Percentiles rank a stretch among this genome's conserved stretches.
These are phyloP conservation scores for Penicillium odoratum DNA, from an alignment of 495 filamentous ascomycete species.

Conservation along the genomic window DNA sequence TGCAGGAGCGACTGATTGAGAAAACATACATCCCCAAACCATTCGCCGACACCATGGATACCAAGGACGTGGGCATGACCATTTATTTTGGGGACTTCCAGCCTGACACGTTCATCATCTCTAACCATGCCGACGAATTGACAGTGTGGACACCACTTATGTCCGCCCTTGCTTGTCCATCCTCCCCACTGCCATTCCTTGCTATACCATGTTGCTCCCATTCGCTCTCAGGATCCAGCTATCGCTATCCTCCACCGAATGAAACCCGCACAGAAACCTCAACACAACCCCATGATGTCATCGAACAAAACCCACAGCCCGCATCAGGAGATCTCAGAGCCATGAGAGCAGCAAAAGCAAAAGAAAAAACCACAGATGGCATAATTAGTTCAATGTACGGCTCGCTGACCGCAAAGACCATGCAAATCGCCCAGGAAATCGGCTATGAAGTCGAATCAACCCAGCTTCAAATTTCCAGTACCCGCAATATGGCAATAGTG, in stretches of 20 bases:
- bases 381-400: conserved; percentile 63
- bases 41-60: conserved; percentile 33
- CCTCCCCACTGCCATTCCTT: conserved; percentile 64
- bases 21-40: conserved; percentile 71
- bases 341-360: conserved; percentile 35
- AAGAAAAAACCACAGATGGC: conserved; percentile 37
- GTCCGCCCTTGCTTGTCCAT: conserved; percentile 65
- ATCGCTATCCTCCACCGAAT: conserved; percentile 62
- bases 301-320: conserved; percentile 28
- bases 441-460: conserved; percentile 79
- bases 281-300: background rate
- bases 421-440: conserved; percentile 61
- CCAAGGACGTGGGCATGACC: conserved; percentile 22
- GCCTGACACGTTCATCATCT: conserved; percentile 83
- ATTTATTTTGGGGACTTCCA: conserved; percentile 74
- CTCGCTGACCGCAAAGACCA: conserved; percentile 69
- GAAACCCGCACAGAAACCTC: background rate
- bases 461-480: conserved; percentile 83
- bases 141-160: conserved; percentile 94
- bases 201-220: conserved; percentile 95
- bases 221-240: conserved; percentile 70
- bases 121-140: conserved; percentile 94
- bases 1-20: conserved; percentile 61
- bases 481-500: conserved; percentile 78
- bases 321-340: conserved; percentile 46